Base-by-base conservation (phyloP, 2,329 filamentous ascomycete species). In the Aspergillus neoniger region DNA sequence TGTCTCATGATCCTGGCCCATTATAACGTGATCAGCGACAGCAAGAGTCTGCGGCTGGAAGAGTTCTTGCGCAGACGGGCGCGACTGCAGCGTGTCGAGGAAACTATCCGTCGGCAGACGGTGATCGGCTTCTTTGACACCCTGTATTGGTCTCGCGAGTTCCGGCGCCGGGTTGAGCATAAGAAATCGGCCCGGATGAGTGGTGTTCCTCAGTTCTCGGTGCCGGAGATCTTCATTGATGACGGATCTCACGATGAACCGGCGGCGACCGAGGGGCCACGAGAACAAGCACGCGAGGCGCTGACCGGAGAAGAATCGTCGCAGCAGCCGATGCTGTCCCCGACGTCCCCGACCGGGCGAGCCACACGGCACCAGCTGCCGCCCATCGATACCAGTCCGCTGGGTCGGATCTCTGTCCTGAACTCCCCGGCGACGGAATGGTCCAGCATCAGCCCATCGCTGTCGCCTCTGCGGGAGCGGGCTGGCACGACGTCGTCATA, bases 21-120 rank as follows among this genome's bases (percentile, higher is more conserved):
- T 77, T 96, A 99, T 83, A 99, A 98, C 71, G 92, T 99, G 71
- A 99, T 99, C 74, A 96, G 89, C 67, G 95, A 99, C 77, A 97
- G 90, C 80, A 97, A 97, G 82, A 96, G 92, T 76, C 80, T 99
- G 72, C 89, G 91, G 63, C 85, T 99, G 2, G 95, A 99, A 71
- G 95, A 99, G 73, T 99, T 96, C 75, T 79, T 99, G 59, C 89
- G 94, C 60, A 91, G 96, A 39, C 88, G 94, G 63, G 92, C 93
- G 32, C 87, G 94, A 56, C 83, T 99, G 51, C 94, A 98, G 74
- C 89, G 94, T 63, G 94, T 99, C 1, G 92, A 99, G 69, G 94
- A 99, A 76, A 92, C 95, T 67, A 92, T 98, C 47, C 90, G 92
- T 60, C 88, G 96, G 60, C 91, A 94, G 64, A 88, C 93, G 28